Percentiles rank a stretch among this genome's conserved stretches.
Conservation (phyloP, 1,284 basidiomycete species). For the Tremellales sp. region DNA sequence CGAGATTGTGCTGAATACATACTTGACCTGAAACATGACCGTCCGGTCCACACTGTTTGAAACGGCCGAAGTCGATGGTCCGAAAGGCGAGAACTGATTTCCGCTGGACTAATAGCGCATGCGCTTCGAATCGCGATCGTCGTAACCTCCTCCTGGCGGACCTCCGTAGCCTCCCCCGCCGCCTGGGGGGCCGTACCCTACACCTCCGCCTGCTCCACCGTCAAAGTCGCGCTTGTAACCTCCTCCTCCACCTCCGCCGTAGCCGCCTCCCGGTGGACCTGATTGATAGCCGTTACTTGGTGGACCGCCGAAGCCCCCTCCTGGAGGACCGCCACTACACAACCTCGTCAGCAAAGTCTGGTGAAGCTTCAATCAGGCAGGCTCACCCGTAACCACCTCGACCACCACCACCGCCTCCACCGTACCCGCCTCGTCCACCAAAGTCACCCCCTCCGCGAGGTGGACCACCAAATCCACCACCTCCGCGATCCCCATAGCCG, state of each 20-base stretch:
- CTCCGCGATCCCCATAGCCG: constrained; percentile 21
- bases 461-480: constrained; percentile 10
- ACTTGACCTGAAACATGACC: too few species aligned
- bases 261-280: constrained; percentile 6
- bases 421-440: background rate
- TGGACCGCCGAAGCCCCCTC: constrained; percentile 4
- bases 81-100: too few species aligned
- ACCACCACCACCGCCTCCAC: background rate
- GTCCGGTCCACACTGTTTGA: too few species aligned
- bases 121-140: constrained; percentile 23
- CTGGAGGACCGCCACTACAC: background rate
- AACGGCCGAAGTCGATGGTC: too few species aligned
- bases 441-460: constrained; percentile 1
- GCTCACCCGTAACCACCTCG: constrained; percentile 13
- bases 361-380: too few species aligned
- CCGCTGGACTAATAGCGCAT: constrained; percentile 17
- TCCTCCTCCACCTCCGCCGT: constrained; percentile 8
- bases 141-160: constrained; percentile 6
- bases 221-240: constrained; percentile 17
- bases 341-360: too few species aligned
- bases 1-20: too few species aligned
- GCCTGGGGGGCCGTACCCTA: too few species aligned
- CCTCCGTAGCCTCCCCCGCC: constrained; percentile 4
- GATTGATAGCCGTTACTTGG: constrained; percentile 10
- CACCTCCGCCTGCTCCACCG: constrained; percentile 1